Evolutionary conservation across 148 eudicot species (phyloP).

Genomic region (Dysphania ambrosioides): DNA sequence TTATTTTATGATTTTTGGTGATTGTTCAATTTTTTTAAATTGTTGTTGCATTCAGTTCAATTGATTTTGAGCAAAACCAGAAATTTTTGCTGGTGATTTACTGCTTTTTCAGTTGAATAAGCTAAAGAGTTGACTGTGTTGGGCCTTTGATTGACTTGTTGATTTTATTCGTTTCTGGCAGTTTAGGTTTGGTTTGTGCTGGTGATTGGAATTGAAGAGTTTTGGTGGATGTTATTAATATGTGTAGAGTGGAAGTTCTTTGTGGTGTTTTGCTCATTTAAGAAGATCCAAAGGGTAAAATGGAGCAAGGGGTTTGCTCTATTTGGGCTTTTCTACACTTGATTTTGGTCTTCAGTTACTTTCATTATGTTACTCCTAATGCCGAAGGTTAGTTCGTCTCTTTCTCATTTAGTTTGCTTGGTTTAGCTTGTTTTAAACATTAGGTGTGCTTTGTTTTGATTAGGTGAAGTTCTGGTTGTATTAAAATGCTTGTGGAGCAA

Average conservation of each 20-base stretch:
- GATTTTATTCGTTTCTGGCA: neutral
- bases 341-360: slow-evolving; percentile 10
- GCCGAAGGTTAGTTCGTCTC: slow-evolving; percentile 11
- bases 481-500: neutral
- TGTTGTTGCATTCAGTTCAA: neutral
- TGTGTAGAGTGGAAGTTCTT: too few relatives aligned
- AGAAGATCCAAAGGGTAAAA: neutral
- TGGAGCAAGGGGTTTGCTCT: slow-evolving; percentile 13
- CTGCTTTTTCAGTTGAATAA: neutral
- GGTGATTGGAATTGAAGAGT: neutral
- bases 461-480: neutral
- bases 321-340: neutral
- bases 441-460: neutral
- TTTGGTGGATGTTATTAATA: neutral
- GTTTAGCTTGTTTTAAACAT: neutral
- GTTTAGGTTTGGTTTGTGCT: neutral
- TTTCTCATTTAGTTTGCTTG: neutral
- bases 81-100: neutral
- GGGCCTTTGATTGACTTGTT: slow-evolving; percentile 5
- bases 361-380: neutral
- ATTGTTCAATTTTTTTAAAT: too few relatives aligned
- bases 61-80: neutral
- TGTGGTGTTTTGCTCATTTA: neutral
- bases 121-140: slow-evolving; percentile 9
- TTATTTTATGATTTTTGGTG: too few relatives aligned